These are phyloP conservation scores for Neurospora sp. DNA, from an alignment of 495 filamentous ascomycete genomes.

Conservation along the genomic window DNA sequence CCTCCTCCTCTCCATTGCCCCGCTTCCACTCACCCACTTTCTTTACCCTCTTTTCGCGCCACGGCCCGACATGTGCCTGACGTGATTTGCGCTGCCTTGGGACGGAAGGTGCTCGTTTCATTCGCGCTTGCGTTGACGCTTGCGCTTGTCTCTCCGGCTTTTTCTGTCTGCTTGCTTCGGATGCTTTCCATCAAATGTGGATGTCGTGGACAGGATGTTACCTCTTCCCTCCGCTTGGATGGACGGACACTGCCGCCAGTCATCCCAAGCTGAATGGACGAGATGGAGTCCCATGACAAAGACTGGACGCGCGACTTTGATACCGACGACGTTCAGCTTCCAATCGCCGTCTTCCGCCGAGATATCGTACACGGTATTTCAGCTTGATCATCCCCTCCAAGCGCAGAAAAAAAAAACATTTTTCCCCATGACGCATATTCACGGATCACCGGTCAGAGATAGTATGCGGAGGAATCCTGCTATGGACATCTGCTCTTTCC, in stretches of 20 bases:
- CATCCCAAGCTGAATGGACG: neutral
- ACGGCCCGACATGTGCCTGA: slow-evolving; percentile 15
- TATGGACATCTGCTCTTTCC: neutral
- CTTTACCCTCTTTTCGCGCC: neutral
- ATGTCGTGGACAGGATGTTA: neutral
- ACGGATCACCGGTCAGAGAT: neutral
- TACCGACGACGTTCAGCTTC: neutral
- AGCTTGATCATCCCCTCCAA: neutral
- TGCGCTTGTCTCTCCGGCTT: neutral
- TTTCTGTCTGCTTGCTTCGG: neutral
- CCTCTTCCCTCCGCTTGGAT: neutral
- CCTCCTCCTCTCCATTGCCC: neutral
- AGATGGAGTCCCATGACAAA: neutral
- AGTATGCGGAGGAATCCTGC: neutral
- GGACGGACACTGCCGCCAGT: neutral
- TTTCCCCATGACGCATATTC: neutral
- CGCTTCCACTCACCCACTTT: neutral
- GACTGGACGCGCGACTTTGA: neutral
- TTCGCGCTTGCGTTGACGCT: neutral
- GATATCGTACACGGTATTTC: neutral
- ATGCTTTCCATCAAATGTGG: neutral
- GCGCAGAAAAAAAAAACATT: neutral
- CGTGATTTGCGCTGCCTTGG: slow-evolving; percentile 1
- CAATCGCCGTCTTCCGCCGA: neutral
- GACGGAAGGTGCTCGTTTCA: neutral